Evolutionary conservation across 2,329 filamentous ascomycete genomes (phyloP).

Genomic region (Aspergillus viridinutans): DNA sequence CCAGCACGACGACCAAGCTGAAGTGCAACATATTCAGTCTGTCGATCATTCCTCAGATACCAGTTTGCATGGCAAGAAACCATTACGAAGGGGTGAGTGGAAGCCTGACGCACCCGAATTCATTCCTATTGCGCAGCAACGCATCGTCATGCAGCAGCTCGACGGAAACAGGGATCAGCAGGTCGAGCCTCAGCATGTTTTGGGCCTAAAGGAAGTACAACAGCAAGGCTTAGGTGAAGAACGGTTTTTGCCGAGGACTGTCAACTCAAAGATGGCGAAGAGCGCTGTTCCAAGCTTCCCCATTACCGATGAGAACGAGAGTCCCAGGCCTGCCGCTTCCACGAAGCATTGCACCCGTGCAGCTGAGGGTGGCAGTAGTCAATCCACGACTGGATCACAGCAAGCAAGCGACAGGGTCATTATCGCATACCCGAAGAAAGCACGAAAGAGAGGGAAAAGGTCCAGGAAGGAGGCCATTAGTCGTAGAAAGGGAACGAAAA

Average conservation of each 20-base stretch:
- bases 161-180: neutral
- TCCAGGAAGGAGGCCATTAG: neutral
- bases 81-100: neutral
- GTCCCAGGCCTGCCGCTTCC: neutral
- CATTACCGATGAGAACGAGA: neutral
- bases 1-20: neutral
- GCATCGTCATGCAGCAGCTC: neutral
- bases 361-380: neutral
- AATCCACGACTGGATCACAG: neutral
- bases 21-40: neutral
- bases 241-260: neutral
- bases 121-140: neutral
- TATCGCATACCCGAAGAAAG: slow-evolving; percentile 3
- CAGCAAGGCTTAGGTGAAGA: neutral
- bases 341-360: neutral
- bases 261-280: neutral
- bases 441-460: slow-evolving; percentile 3
- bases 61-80: neutral
- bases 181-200: neutral
- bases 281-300: neutral
- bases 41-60: neutral
- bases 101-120: neutral
- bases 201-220: neutral
- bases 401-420: neutral
- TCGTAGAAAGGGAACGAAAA: slow-evolving; percentile 1